phyloP scores from a whole-genome alignment of 257 asterid genomes.

The Solanum pinnatisectum region DNA sequence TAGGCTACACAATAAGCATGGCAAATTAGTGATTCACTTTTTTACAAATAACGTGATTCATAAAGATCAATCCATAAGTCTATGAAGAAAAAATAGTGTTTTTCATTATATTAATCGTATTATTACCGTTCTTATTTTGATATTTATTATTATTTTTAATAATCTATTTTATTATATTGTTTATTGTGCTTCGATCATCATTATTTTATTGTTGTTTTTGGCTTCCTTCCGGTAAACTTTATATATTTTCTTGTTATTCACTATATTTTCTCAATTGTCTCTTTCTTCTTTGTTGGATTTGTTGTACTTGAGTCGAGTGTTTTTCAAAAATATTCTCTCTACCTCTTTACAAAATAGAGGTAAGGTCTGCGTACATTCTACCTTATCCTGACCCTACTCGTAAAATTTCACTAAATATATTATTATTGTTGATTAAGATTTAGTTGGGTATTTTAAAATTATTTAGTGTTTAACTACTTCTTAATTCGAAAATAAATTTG shows the following conservation, averaged over 20 bases:
- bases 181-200: neutral
- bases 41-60: neutral
- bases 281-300: no score
- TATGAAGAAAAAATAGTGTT: no score
- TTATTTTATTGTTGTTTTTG: no score
- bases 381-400: neutral
- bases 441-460: neutral
- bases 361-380: rapidly evolving
- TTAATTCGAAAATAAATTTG: neutral
- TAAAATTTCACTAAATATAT: neutral
- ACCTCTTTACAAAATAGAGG: rapidly evolving
- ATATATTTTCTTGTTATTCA: neutral
- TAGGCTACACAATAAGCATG: neutral
- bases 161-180: no score
- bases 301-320: rapidly evolving
- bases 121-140: no score
- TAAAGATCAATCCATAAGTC: neutral
- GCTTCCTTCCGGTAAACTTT: neutral
- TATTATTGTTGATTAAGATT: neutral
- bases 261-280: no score
- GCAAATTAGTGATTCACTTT: neutral
- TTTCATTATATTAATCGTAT: no score
- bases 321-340: no score
- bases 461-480: neutral
- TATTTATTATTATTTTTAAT: no score